Evolutionary conservation across 169 alveolate species (phyloP).

Genomic region (Besnoitia besnoiti): DNA sequence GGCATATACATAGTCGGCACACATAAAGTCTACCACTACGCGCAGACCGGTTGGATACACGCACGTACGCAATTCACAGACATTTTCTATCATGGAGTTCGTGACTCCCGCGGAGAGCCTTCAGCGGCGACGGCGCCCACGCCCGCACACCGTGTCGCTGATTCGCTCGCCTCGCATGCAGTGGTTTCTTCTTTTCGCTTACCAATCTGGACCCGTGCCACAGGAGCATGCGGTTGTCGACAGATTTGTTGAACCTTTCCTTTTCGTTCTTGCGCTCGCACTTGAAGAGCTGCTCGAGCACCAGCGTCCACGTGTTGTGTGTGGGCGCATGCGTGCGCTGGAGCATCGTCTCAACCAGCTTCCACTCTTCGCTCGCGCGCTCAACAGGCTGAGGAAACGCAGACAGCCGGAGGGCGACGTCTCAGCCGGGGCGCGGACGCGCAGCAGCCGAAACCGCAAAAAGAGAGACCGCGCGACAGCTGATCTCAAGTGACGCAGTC

Average conservation of each 20-base stretch:
- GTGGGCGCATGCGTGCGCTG: constrained; percentile 79
- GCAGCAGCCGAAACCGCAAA: too few species aligned
- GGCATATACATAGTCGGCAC: not conserved
- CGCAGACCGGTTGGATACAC: not conserved
- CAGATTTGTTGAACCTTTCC: constrained; percentile 76
- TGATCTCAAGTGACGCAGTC: too few species aligned
- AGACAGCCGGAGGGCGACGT: not conserved
- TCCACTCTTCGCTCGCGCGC: constrained; percentile 69
- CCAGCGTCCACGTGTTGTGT: constrained; percentile 72
- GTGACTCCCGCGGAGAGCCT: too few species aligned
- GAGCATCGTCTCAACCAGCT: constrained; percentile 78
- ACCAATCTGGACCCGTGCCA: constrained; percentile 92
- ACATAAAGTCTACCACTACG: not conserved
- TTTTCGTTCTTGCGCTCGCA: constrained; percentile 80
- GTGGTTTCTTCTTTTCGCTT: not conserved
- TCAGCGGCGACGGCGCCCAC: too few species aligned
- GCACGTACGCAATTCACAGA: too few species aligned
- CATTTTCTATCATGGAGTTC: too few species aligned
- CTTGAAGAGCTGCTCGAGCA: constrained; percentile 75
- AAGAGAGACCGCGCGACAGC: too few species aligned
- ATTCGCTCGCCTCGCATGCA: too few species aligned
- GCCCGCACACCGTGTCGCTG: too few species aligned
- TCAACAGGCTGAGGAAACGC: constrained; percentile 71
- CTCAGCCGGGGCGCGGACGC: too few species aligned
- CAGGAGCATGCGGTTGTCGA: constrained; percentile 82